These are phyloP conservation scores for Auxenochlorella protothecoides DNA, from an alignment of 139 green algal species.

Conservation along the genomic window DNA sequence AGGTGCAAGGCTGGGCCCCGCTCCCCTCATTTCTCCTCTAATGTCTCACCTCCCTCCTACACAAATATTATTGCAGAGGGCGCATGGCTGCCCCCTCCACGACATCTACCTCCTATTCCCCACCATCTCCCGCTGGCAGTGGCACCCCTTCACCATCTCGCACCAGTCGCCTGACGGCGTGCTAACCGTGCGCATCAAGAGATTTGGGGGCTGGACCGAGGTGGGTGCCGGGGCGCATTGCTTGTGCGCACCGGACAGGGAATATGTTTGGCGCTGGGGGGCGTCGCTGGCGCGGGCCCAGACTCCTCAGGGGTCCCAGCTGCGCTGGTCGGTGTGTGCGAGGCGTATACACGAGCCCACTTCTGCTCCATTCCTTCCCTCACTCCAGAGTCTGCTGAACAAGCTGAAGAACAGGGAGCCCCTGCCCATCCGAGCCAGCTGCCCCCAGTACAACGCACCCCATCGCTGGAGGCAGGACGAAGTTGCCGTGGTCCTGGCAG, in stretches of 20 bases:
- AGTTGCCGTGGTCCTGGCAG: slow-evolving; percentile 16
- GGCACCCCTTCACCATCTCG: slow-evolving; percentile 29
- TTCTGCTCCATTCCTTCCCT: background rate
- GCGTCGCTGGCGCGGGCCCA: too few species aligned
- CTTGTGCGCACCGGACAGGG: background rate
- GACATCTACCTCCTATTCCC: slow-evolving; percentile 26
- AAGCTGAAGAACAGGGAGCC: slow-evolving; percentile 7
- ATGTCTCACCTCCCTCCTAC: too few species aligned
- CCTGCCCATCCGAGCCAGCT: slow-evolving; percentile 11
- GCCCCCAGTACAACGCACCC: slow-evolving; percentile 5
- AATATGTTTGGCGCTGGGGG: too few species aligned
- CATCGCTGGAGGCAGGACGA: slow-evolving; percentile 5
- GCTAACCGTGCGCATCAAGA: slow-evolving; percentile 22
- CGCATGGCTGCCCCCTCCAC: slow-evolving; percentile 4
- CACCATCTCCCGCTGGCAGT: slow-evolving; percentile 24
- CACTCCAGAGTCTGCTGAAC: slow-evolving; percentile 4
- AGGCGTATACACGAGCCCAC: background rate
- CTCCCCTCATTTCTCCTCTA: too few species aligned
- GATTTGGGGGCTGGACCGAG: slow-evolving; percentile 23
- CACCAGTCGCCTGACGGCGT: background rate
- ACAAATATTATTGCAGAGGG: slow-evolving; percentile 3
- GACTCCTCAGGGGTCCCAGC: too few species aligned
- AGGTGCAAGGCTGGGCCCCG: too few species aligned
- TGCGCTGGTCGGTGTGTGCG: background rate
- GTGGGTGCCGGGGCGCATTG: background rate